Conservation (phyloP, 108 stramenopile genomes). For the Asterionellopsis glacialis region DNA sequence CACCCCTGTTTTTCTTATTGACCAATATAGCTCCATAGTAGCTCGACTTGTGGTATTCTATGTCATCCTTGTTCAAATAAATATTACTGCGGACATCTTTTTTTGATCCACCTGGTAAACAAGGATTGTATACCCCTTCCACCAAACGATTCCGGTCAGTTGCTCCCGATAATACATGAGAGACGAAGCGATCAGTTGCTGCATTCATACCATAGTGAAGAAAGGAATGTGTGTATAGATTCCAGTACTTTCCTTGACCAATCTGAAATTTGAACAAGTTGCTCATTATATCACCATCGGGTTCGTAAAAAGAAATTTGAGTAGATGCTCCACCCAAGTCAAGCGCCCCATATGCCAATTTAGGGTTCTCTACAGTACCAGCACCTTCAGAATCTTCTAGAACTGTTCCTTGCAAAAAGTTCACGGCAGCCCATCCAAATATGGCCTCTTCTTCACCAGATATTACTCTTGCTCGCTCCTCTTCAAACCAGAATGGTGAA, state of each 20-base stretch:
- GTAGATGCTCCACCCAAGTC: constrained; percentile 92
- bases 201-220: constrained; percentile 87
- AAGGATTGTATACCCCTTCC: constrained; percentile 61
- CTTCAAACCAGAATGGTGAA: constrained; percentile 68
- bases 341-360: constrained; percentile 73
- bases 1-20: constrained; percentile 39
- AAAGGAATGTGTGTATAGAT: constrained; percentile 87
- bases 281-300: constrained; percentile 61
- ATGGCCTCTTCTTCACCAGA: constrained; percentile 92
- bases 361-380: constrained; percentile 42
- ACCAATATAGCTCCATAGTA: constrained; percentile 47
- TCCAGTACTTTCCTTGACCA: constrained; percentile 76
- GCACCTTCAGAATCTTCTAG: constrained; percentile 48
- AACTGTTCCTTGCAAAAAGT: constrained; percentile 72
- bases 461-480: constrained; percentile 74
- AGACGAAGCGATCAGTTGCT: constrained; percentile 41
- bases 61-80: constrained; percentile 29
- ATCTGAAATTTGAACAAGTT: constrained; percentile 85
- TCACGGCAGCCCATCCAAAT: constrained; percentile 81
- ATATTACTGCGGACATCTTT: constrained; percentile 35
- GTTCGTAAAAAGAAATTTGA: constrained; percentile 84
- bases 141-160: constrained; percentile 16
- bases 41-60: constrained; percentile 12
- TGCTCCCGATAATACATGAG: constrained; percentile 17
- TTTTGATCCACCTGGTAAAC: constrained; percentile 49